These are phyloP conservation scores for Dendrostoma leiphaemia DNA, from an alignment of 2,329 filamentous ascomycete genomes.

Conservation along the genomic window DNA sequence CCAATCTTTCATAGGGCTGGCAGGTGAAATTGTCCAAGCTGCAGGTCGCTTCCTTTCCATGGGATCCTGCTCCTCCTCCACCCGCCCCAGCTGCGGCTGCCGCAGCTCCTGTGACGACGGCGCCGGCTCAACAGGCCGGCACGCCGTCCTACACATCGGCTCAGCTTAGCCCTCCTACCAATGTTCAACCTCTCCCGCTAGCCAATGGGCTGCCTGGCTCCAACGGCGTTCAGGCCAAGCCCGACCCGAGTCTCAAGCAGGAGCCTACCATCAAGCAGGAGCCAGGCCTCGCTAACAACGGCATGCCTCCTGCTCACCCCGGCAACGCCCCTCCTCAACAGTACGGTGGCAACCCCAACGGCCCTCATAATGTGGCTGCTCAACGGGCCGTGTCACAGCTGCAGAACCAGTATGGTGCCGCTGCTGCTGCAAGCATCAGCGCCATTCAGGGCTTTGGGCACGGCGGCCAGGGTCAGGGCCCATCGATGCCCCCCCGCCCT, in stretches of 20 bases:
- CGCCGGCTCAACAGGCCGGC: slow-evolving; percentile 23
- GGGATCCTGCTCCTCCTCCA: slow-evolving; percentile 77
- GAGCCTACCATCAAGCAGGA: slow-evolving; percentile 50
- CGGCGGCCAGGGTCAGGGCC: slow-evolving; percentile 27
- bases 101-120: slow-evolving; percentile 24
- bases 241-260: slow-evolving; percentile 46
- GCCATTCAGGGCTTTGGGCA: slow-evolving; percentile 52
- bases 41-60: slow-evolving; percentile 85
- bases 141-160: slow-evolving; percentile 31
- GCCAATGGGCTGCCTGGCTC: slow-evolving; percentile 28
- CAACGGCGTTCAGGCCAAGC: slow-evolving; percentile 44
- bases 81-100: slow-evolving; percentile 38
- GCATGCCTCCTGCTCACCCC: slow-evolving; percentile 28
- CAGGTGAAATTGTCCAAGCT: slow-evolving; percentile 85
- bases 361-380: slow-evolving; percentile 37
- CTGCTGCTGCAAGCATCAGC: slow-evolving; percentile 65
- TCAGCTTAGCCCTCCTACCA: slow-evolving; percentile 33
- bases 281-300: slow-evolving; percentile 35
- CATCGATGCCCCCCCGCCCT: slow-evolving; percentile 26
- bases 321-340: slow-evolving; percentile 28
- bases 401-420: slow-evolving; percentile 58
- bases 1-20: slow-evolving; percentile 68
- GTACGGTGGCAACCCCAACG: slow-evolving; percentile 2
- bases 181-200: slow-evolving; percentile 26
- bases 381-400: slow-evolving; percentile 56